Conservation (phyloP, 2,329 filamentous ascomycete genomes). For the Lachnellula occidentalis region DNA sequence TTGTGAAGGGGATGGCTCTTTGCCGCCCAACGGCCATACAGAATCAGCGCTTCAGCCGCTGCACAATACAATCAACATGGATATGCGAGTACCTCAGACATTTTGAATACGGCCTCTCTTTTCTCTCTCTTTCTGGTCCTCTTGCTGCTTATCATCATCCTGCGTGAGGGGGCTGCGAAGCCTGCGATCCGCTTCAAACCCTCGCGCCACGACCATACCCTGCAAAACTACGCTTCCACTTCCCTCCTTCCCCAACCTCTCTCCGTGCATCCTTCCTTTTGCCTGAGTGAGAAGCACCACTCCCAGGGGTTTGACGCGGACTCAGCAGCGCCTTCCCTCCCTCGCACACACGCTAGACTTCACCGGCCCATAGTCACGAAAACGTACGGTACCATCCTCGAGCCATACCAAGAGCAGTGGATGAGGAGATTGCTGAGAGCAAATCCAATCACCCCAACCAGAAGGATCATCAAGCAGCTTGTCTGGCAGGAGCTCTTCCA, state of each 20-base stretch:
- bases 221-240: neutral
- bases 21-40: neutral
- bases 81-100: neutral
- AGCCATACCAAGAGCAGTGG: neutral
- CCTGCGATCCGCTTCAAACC: neutral
- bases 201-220: neutral
- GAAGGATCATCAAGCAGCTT: conserved; percentile 10
- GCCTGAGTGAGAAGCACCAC: neutral
- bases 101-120: neutral
- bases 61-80: neutral
- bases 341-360: neutral
- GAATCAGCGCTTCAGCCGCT: neutral
- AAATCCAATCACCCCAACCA: neutral
- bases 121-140: neutral
- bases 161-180: too few relatives aligned
- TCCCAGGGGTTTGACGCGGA: neutral
- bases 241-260: neutral
- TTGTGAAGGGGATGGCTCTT: neutral
- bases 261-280: neutral
- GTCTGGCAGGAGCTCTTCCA: neutral
- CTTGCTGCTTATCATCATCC: neutral
- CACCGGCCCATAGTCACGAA: neutral
- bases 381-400: neutral
- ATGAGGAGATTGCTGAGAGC: neutral
- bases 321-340: neutral